phyloP scores from a whole-genome alignment of 768 basidiomycete genomes.

The Pluteus cervinus region DNA sequence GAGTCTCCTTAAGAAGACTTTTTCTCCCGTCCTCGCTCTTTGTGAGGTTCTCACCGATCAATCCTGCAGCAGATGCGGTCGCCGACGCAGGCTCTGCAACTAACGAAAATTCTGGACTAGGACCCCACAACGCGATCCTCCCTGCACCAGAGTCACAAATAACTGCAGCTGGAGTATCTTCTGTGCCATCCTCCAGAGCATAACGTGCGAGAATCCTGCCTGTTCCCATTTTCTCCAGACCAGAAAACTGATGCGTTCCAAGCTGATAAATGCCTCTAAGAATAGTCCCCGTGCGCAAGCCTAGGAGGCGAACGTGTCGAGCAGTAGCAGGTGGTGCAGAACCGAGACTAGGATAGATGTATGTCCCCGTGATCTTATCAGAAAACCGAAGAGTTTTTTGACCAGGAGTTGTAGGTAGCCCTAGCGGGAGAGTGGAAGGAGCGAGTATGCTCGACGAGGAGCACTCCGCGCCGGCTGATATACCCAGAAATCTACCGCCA shows the following conservation, averaged over 20 bases:
- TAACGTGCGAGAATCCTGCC: too few relatives aligned
- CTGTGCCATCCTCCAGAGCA: too few relatives aligned
- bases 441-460: too few relatives aligned
- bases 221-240: too few relatives aligned
- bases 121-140: constrained; percentile 47
- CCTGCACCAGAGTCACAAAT: constrained; percentile 35
- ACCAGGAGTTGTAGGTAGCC: too few relatives aligned
- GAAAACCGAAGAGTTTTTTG: constrained; percentile 29
- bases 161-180: constrained; percentile 32
- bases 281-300: too few relatives aligned
- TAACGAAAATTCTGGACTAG: constrained; percentile 53
- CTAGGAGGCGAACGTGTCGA: too few relatives aligned
- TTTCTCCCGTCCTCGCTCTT: constrained; percentile 13
- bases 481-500: constrained; percentile 68
- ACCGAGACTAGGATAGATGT: constrained; percentile 22
- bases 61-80: constrained; percentile 8
- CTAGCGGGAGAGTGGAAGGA: too few relatives aligned
- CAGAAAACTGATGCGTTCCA: constrained; percentile 19
- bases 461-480: constrained; percentile 57
- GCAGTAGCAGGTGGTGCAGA: too few relatives aligned
- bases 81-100: constrained; percentile 28
- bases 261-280: constrained; percentile 22
- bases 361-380: constrained; percentile 24
- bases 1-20: constrained; percentile 23
- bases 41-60: constrained; percentile 13